phyloP scores from a whole-genome alignment of 2,329 filamentous ascomycete species.

The Exophiala oligosperma region DNA sequence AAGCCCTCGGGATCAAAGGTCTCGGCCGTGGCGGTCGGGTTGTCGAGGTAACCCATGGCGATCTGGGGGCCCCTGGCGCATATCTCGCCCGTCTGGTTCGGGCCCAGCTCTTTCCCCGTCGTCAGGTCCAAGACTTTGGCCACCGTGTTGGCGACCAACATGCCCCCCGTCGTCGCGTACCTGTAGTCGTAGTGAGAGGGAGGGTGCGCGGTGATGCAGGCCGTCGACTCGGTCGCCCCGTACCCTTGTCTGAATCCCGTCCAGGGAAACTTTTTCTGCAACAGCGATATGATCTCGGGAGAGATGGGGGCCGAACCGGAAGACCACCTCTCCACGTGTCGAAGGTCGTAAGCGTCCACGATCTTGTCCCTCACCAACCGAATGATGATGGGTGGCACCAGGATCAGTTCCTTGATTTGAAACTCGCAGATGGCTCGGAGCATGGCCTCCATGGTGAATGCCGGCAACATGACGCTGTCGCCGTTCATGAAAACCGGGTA shows the following conservation, averaged over 20 bases:
- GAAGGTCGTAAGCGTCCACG: constrained; percentile 53
- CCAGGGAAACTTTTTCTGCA: constrained; percentile 58
- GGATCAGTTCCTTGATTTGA: constrained; percentile 56
- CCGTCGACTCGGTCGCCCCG: constrained; percentile 68
- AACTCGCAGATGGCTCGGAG: constrained; percentile 55
- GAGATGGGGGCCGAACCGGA: constrained; percentile 62
- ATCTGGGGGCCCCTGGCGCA: constrained; percentile 79
- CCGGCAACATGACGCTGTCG: constrained; percentile 63
- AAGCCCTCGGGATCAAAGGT: constrained; percentile 63
- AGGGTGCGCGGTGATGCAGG: constrained; percentile 63
- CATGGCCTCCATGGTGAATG: constrained; percentile 62
- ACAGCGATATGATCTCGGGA: constrained; percentile 56
- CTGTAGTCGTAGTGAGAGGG: constrained; percentile 57
- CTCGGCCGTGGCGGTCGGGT: constrained; percentile 67
- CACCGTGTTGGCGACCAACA: constrained; percentile 59
- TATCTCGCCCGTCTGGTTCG: constrained; percentile 57
- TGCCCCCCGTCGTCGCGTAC: constrained; percentile 48
- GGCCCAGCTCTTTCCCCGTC: constrained; percentile 44
- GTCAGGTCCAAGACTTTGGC: constrained; percentile 58
- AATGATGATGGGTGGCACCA: constrained; percentile 64
- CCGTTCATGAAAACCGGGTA: constrained; percentile 64
- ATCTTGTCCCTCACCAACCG: constrained; percentile 56
- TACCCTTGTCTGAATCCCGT: constrained; percentile 66
- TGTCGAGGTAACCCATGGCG: constrained; percentile 76
- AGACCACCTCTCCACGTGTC: constrained; percentile 56